Percentiles rank a stretch among this genome's conserved stretches.
Conservation (phyloP, 495 filamentous ascomycete species). For the Halenospora varia region DNA sequence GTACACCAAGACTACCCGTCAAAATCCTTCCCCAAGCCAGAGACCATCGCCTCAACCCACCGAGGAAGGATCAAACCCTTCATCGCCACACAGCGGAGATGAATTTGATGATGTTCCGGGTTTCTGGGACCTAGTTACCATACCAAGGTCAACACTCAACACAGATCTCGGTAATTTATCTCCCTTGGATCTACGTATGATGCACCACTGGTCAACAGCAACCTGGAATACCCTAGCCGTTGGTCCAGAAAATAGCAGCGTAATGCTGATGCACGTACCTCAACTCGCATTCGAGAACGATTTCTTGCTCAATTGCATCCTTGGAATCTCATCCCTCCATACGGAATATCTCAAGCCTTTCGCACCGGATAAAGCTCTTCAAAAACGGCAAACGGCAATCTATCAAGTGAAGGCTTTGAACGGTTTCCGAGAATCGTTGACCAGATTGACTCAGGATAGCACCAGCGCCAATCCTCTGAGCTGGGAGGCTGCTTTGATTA, state of each 20-base stretch:
- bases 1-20: not conserved
- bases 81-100: slow-evolving; percentile 1
- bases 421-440: slow-evolving; percentile 41
- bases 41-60: not conserved
- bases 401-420: slow-evolving; percentile 40
- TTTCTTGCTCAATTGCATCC: slow-evolving; percentile 46
- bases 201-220: slow-evolving; percentile 21
- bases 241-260: slow-evolving; percentile 18
- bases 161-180: slow-evolving; percentile 12
- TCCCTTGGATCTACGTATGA: slow-evolving; percentile 10
- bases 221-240: slow-evolving; percentile 7
- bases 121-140: not conserved
- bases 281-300: slow-evolving; percentile 42
- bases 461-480: slow-evolving; percentile 29
- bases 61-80: not conserved
- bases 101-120: not conserved
- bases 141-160: slow-evolving; percentile 9
- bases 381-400: slow-evolving; percentile 19
- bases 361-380: slow-evolving; percentile 15
- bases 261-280: slow-evolving; percentile 38
- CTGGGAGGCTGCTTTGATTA: slow-evolving; percentile 18
- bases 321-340: slow-evolving; percentile 43
- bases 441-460: too few relatives aligned
- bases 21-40: not conserved
- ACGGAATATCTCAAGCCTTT: slow-evolving; percentile 29